Evolutionary conservation across 2,329 filamentous ascomycete species (phyloP), one percentile per base, ranked within the genome.

Genomic region (Epichloe scottii): DNA sequence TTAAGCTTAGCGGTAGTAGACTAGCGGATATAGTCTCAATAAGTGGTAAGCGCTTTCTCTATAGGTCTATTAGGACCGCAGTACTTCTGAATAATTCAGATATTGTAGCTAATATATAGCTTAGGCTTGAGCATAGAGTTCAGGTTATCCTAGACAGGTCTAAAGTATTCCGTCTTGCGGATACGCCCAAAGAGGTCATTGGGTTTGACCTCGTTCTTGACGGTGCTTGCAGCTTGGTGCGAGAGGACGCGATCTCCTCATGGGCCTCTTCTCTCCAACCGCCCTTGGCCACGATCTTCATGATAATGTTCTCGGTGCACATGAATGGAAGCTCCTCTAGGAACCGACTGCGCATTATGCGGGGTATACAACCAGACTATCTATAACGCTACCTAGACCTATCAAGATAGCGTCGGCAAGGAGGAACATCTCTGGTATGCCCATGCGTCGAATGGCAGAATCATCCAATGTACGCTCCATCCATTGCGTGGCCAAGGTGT

Each of bases 131-230:
- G 68, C 68, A 90, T 76, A 41, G 64, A 68, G 56, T 89, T 84
- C 33, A 90, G 70, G 56, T 90, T 83, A 46, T 62, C 73, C 72
- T 79, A 79, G 55, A 91, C 81, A 1, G 85, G 77, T 63, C 76
- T 73, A 72, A 95, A 95, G 73, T 87, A 95, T 41, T 80, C 72
- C 41, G 76, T 84, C 48, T 69, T 73, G 64, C 79, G 80, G 63
- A 96, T 89, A 14, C 89, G 74, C 55, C 87, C 81, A 14, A 95
- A 80, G 2, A 95, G 74, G 64, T 95, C 89, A 62, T 95, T 95
- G 50, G 79, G 71, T 59, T 82, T 81, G 37, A 51, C 65, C 58
- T 76, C 67, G 42, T 70, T 59, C 64, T 76, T 74, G 34, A 76
- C 72, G 41, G 84, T 81, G 33, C 75, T 73, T 42, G 76, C 78